Base-by-base conservation (phyloP, 1,284 basidiomycete species). In the Phaffia rhodozyma region DNA sequence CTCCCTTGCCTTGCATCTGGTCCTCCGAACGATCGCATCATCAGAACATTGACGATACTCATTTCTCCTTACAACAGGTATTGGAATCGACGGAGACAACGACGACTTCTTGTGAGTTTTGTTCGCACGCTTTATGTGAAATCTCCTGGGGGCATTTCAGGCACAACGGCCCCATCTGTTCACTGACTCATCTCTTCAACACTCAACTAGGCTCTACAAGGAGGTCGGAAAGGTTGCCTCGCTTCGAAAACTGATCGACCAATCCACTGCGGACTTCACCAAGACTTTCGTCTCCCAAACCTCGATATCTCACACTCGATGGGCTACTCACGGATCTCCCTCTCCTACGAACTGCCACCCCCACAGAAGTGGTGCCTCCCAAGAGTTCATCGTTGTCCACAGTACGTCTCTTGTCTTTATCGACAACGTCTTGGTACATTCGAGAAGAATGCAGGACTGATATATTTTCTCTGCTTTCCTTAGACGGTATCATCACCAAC, bases 311-410 rank as follows among this genome's bases (percentile, higher is more conserved):
- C 96, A 99, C 81, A 99, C 96, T 21, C 91, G 96, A 68, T 99
- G 96, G 96, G 96, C 96, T 3, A 99, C 96, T n/a, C 96, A 99
- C 76, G 96, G 96, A 67, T 85, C 87, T 59, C 90, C 91, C 34
- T 87, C 85, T 34, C 82, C 86, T 61, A 76, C 82, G 71, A 99
- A 98, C 80, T 98, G 94, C 79, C 96, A 99, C 78, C 96, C 96
- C 66, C 85, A 97, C 74, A 86, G 86, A 70, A 90, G 88, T 49
- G 92, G 97, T 74, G 79, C 83, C 47, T 61, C 69, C 62, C 80
- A 80, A 68, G 92, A 97, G 73, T 98, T 99, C 79, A 84, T 85
- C 66, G 81, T 98, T 70, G 93, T 98, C 53, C 96, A 99, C 83
- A 98, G 73, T 75, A 65, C 67, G 72, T 71, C 7, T 23, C 21